phyloP scores from a whole-genome alignment of 1,284 basidiomycete species.

The Tilletia walkeri region DNA sequence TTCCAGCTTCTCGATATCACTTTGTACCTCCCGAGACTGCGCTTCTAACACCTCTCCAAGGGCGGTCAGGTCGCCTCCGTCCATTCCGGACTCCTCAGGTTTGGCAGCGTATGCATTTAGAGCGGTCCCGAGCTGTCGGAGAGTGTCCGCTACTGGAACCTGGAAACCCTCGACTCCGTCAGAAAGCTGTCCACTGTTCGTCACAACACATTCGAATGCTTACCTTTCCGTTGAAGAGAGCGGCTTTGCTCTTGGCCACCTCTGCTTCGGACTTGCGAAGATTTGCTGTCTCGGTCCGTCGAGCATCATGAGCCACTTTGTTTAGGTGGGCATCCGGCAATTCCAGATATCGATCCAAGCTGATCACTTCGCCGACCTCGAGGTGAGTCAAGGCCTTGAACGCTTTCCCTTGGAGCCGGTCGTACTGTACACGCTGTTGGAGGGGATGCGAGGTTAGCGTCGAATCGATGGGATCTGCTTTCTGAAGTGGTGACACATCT shows the following conservation, averaged over 20 bases:
- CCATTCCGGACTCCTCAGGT: not conserved
- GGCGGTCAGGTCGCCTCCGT: not conserved
- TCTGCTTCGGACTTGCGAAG: not conserved
- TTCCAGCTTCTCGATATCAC: conserved; percentile 69
- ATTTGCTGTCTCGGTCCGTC: not conserved
- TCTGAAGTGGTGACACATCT: not conserved
- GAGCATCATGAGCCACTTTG: conserved; percentile 57
- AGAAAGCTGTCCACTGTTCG: not conserved
- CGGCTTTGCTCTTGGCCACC: not conserved
- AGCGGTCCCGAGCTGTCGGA: not conserved
- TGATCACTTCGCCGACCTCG: conserved; percentile 79
- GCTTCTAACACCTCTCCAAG: not conserved
- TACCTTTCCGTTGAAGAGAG: conserved; percentile 4
- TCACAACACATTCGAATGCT: no score
- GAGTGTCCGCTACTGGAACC: not conserved
- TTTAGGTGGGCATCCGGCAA: conserved; percentile 61
- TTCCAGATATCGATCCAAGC: conserved; percentile 83
- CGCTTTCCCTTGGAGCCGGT: conserved; percentile 78
- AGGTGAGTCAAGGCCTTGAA: conserved; percentile 96
- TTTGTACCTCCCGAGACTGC: conserved; percentile 56
- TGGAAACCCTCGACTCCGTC: not conserved
- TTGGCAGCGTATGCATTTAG: not conserved
- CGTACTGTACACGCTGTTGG: conserved; percentile 87
- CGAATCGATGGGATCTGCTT: not conserved
- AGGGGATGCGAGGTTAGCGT: not conserved